Evolutionary conservation across 768 basidiomycete species (phyloP).

Genomic region (Pleurotus citrinopileatus): DNA sequence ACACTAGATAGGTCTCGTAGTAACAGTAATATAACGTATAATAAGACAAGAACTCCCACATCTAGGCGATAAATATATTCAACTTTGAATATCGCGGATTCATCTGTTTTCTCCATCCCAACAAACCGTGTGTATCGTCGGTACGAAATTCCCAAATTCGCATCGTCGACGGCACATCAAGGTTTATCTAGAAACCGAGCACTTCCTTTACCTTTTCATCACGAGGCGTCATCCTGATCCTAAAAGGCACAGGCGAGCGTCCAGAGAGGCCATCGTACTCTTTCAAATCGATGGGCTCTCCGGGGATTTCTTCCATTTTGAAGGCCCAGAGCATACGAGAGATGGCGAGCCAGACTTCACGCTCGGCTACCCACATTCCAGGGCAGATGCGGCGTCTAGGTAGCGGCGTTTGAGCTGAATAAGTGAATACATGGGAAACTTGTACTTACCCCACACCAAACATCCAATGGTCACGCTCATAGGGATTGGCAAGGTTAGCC

Average conservation of each 20-base stretch:
- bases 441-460: slow-evolving; percentile 43
- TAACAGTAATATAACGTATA: too few relatives aligned
- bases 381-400: slow-evolving; percentile 38
- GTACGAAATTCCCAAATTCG: too few relatives aligned
- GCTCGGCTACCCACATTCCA: slow-evolving; percentile 42
- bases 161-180: too few relatives aligned
- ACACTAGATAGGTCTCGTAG: too few relatives aligned
- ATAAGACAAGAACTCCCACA: too few relatives aligned
- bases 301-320: slow-evolving; percentile 36
- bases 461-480: slow-evolving; percentile 49
- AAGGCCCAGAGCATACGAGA: slow-evolving; percentile 48
- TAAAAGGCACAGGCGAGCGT: slow-evolving; percentile 41
- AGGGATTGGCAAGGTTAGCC: slow-evolving; percentile 36
- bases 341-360: slow-evolving; percentile 42
- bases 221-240: slow-evolving; percentile 17
- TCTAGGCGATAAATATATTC: too few relatives aligned
- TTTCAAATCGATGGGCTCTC: slow-evolving; percentile 40
- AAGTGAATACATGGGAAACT: neutral
- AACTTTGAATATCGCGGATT: too few relatives aligned
- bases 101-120: too few relatives aligned
- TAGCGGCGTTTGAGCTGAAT: neutral
- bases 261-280: slow-evolving; percentile 48
- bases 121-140: too few relatives aligned
- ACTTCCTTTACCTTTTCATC: slow-evolving; percentile 12
- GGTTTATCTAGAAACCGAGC: slow-evolving; percentile 14